Percentiles rank a stretch among this genome's conserved stretches.
These are phyloP conservation scores for Vitis riparia DNA, from an alignment of 164 flowering plant species.

Conservation along the genomic window DNA sequence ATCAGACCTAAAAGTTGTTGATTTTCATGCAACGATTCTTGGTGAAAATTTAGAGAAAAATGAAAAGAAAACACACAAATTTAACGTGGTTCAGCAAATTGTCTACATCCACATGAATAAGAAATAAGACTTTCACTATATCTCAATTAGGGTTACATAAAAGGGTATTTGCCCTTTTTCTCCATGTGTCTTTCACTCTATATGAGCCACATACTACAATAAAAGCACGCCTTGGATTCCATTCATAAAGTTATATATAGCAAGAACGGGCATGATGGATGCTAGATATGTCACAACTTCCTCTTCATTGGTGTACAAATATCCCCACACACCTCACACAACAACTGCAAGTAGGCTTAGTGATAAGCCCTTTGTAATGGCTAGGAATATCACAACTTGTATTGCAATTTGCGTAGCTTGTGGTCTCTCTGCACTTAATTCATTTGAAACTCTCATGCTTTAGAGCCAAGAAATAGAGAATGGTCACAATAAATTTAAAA, in stretches of 20 bases:
- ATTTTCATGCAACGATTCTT: too few species aligned
- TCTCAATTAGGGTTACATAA: slow-evolving; percentile 19
- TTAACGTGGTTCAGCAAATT: too few species aligned
- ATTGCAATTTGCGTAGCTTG: slow-evolving; percentile 39
- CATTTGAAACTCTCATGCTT: slow-evolving; percentile 43
- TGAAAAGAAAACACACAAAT: too few species aligned
- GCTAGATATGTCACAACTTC: slow-evolving; percentile 44
- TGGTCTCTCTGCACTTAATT: slow-evolving; percentile 25
- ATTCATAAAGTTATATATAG: slow-evolving; percentile 34
- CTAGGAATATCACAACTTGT: slow-evolving; percentile 25
- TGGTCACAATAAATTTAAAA: too few species aligned
- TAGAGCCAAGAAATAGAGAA: background rate
- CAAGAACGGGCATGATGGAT: slow-evolving; percentile 39
- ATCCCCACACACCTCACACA: slow-evolving; percentile 38
- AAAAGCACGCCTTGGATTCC: slow-evolving; percentile 29
- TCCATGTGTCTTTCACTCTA: too few species aligned
- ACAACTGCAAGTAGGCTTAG: slow-evolving; percentile 19
- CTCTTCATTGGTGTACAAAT: slow-evolving; percentile 34
- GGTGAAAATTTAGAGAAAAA: too few species aligned
- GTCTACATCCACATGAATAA: too few species aligned
- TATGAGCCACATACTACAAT: too few species aligned
- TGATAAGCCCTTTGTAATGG: slow-evolving; percentile 18
- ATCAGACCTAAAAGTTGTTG: too few species aligned
- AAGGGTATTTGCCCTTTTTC: slow-evolving; percentile 21
- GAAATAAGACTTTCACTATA: too few species aligned